phyloP scores from a whole-genome alignment of 371 early-diverging fungal species.

The Haplosporangium sp. region DNA sequence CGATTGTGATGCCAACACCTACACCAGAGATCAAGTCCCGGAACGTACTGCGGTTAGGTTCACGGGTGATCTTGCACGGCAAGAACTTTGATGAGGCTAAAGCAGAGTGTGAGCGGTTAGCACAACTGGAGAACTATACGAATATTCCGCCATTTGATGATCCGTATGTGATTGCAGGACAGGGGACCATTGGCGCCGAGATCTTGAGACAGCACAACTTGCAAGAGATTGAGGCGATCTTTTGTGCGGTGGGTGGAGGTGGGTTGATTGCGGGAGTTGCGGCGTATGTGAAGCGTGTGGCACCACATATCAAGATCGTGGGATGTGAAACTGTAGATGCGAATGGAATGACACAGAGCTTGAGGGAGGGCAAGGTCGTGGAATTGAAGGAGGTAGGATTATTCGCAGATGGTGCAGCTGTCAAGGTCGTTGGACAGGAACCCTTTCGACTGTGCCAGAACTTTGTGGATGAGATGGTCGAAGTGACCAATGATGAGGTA shows the following conservation, averaged over 20 bases:
- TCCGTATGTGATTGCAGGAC: slow-evolving; percentile 98
- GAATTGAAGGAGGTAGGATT: slow-evolving; percentile 86
- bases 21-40: slow-evolving; percentile 85
- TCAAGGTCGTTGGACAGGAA: slow-evolving; percentile 90
- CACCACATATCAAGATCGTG: slow-evolving; percentile 85
- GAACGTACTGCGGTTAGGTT: slow-evolving; percentile 93
- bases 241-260: slow-evolving; percentile 94
- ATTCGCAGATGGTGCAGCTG: slow-evolving; percentile 98
- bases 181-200: slow-evolving; percentile 96
- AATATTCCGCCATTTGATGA: slow-evolving; percentile 98
- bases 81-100: slow-evolving; percentile 96
- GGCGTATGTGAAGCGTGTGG: slow-evolving; percentile 89
- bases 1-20: slow-evolving; percentile 94
- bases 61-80: slow-evolving; percentile 87
- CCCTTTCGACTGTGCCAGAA: slow-evolving; percentile 79
- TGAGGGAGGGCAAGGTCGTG: slow-evolving; percentile 72
- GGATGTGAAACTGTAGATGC: slow-evolving; percentile 95
- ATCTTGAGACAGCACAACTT: slow-evolving; percentile 83
- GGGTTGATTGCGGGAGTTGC: slow-evolving; percentile 94
- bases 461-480: slow-evolving; percentile 85
- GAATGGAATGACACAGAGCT: slow-evolving; percentile 87
- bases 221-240: slow-evolving; percentile 85
- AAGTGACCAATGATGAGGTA: slow-evolving; percentile 91
- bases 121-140: slow-evolving; percentile 75
- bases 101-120: slow-evolving; percentile 79